Base-by-base conservation (phyloP, 2,329 filamentous ascomycete genomes). In the Aspergillus aculeatus region DNA sequence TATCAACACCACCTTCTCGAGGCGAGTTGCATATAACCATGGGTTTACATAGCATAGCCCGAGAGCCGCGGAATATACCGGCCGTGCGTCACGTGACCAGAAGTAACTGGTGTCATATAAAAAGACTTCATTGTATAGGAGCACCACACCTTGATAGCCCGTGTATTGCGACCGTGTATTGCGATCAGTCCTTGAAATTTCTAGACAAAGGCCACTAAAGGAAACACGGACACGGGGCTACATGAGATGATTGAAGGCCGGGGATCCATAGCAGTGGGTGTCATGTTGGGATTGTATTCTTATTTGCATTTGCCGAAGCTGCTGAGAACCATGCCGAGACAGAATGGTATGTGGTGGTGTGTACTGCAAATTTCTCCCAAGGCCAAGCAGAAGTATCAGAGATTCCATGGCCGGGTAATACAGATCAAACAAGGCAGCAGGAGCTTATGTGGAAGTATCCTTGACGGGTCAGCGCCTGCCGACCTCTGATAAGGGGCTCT, bases 401-500 rank as follows among this genome's bases (percentile, higher is more conserved):
- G 16, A 58, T 9, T 12, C 16, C 14, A 23, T 5, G 19, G 23
- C 4, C 19, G 32, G 19, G 26, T 23, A 10, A 57, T 19, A 53
- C 5, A 47, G 19, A 53, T 53, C 16, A 35, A 56, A 62, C 47
- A 52, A 47, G 53, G 58, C 50, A 60, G 14, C 44, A 60, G n/a
- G n/a, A n/a, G 11, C 44, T 31, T 21, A 29, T 59, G 12, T 19
- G 12, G 35, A 26, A 19, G 9, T 41, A 29, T 6, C 16, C 14
- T 9, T 19, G 23, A 47, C 16, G 14, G 29, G 29, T 63, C 59
- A 72, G 44, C 55, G 64, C 48, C 69, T 71, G 57, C 72, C 68
- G n/a, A 71, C 68, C 41, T 72, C 68, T 44, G 66, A 71, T 60
- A 78, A 62, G 10, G 74, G 73, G 19, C 71, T 69, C 57, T 72